These are phyloP conservation scores for Termitomyces sp. DNA, from an alignment of 768 basidiomycete genomes.

Conservation along the genomic window DNA sequence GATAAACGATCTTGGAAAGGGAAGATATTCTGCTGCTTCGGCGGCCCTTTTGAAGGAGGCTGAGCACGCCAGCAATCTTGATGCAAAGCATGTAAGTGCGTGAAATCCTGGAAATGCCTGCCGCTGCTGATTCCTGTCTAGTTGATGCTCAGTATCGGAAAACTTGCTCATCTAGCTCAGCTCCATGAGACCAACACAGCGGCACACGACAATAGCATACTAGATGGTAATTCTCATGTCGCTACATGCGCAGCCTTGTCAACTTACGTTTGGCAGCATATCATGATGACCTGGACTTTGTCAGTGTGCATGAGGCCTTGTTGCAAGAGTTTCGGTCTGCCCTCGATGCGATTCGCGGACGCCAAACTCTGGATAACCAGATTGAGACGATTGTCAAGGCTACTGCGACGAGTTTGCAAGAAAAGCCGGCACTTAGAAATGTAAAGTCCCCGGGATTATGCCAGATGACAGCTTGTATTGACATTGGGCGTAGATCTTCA, in stretches of 20 bases:
- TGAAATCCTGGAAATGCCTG: conserved; percentile 10
- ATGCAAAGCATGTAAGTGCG: conserved; percentile 68
- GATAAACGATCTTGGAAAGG: conserved; percentile 80
- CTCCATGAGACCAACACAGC: conserved; percentile 52
- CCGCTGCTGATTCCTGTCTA: conserved; percentile 23
- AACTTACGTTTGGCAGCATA: conserved; percentile 46
- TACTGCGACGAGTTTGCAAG: conserved; percentile 43
- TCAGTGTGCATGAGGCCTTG: conserved; percentile 76
- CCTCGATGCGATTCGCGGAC: conserved; percentile 43
- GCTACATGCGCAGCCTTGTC: not conserved
- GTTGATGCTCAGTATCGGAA: conserved; percentile 90
- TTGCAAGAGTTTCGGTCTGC: conserved; percentile 53
- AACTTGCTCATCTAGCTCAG: conserved; percentile 77
- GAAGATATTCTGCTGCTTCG: conserved; percentile 61
- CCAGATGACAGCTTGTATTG: not conserved
- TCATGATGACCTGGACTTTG: conserved; percentile 83
- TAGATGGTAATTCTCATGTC: conserved; percentile 44
- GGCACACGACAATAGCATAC: conserved; percentile 37
- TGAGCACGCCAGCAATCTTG: conserved; percentile 47
- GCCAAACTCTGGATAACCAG: conserved; percentile 63
- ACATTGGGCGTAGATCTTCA: conserved; percentile 50
- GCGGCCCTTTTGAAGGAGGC: conserved; percentile 60
- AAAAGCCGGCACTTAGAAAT: conserved; percentile 45
- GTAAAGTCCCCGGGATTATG: conserved; percentile 26
- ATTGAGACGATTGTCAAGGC: conserved; percentile 54